Evolutionary conservation across 257 asterid genomes (phyloP).

Genomic region (Lithospermum erythrorhizon): DNA sequence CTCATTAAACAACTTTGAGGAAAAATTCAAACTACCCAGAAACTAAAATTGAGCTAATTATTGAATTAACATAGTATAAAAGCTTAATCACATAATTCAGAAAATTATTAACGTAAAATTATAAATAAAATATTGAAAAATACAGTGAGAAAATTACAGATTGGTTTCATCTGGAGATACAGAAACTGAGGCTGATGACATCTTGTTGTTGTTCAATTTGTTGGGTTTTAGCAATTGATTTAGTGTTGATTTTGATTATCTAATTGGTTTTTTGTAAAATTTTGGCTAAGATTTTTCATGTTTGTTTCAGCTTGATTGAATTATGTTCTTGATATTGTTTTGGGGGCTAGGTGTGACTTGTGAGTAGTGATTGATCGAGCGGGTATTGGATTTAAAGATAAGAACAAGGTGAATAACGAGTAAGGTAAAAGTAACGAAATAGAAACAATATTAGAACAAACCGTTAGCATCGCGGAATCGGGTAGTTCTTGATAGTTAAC

Average conservation of each 20-base stretch:
- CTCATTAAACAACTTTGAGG: too few species aligned
- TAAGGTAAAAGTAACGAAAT: too few species aligned
- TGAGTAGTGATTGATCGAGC: too few species aligned
- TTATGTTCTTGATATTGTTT: background rate
- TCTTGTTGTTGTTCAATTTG: background rate
- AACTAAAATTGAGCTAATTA: background rate
- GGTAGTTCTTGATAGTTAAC: too few species aligned
- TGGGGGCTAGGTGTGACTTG: too few species aligned
- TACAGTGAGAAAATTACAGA: conserved; percentile 33
- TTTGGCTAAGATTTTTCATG: background rate
- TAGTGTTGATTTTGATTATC: background rate
- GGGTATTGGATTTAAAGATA: too few species aligned
- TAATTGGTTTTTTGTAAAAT: background rate
- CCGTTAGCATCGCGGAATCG: too few species aligned
- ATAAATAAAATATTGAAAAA: background rate
- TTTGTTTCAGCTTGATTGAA: background rate
- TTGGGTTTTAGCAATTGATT: background rate
- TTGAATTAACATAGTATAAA: background rate
- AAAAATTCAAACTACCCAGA: background rate
- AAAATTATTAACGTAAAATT: background rate
- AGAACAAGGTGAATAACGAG: too few species aligned
- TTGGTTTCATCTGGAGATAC: conserved; percentile 35
- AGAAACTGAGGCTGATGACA: conserved; percentile 9
- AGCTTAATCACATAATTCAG: background rate
- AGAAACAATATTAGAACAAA: too few species aligned